phyloP scores from a whole-genome alignment of 768 basidiomycete genomes.

The Psilocybe tampanensis region DNA sequence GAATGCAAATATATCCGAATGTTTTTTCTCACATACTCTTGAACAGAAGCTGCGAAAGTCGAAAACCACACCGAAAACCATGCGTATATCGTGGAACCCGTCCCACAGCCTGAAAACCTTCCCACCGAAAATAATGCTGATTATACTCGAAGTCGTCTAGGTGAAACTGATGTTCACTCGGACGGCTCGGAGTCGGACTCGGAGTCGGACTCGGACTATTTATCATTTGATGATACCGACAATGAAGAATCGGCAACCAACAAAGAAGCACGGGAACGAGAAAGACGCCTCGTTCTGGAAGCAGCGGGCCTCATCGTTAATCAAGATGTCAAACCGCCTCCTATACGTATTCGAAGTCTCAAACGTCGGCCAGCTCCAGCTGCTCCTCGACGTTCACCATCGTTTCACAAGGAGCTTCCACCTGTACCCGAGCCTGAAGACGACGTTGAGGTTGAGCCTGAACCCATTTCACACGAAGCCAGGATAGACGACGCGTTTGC shows the following conservation, averaged over 20 bases:
- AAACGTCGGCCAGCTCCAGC: constrained; percentile 55
- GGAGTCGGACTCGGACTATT: constrained; percentile 39
- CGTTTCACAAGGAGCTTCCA: constrained; percentile 52
- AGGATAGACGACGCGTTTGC: constrained; percentile 85
- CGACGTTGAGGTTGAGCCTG: constrained; percentile 22
- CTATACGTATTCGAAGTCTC: constrained; percentile 32
- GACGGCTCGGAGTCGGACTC: constrained; percentile 40
- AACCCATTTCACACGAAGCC: constrained; percentile 37
- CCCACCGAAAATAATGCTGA: constrained; percentile 2
- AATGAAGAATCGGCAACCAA: constrained; percentile 44
- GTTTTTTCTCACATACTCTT: constrained; percentile 12
- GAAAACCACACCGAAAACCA: neutral
- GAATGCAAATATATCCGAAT: constrained; percentile 23
- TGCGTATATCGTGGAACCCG: neutral
- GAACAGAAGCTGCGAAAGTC: constrained; percentile 12
- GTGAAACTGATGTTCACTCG: constrained; percentile 19
- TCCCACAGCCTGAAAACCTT: constrained; percentile 2
- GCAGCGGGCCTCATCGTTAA: constrained; percentile 86
- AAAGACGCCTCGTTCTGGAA: constrained; percentile 82
- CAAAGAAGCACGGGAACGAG: constrained; percentile 67
- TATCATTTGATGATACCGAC: constrained; percentile 39
- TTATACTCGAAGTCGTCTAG: neutral
- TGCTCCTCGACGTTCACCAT: constrained; percentile 34
- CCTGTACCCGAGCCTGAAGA: constrained; percentile 40
- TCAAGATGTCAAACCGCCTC: constrained; percentile 55